These are phyloP conservation scores for Mycena citricolor DNA, from an alignment of 1,284 basidiomycete species.

Conservation along the genomic window DNA sequence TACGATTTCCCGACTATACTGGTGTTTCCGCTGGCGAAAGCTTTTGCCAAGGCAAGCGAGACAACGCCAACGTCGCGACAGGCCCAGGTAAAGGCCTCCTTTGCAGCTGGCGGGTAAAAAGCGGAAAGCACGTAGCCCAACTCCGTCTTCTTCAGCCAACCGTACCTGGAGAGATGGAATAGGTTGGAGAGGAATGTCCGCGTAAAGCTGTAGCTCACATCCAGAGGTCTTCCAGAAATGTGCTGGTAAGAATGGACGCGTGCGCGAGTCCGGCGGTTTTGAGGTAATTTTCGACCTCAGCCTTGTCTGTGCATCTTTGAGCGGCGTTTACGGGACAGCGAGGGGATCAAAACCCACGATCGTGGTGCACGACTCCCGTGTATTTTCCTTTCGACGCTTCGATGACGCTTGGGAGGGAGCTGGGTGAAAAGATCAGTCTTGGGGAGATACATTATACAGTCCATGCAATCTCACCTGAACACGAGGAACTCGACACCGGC, in stretches of 20 bases:
- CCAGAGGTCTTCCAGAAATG: conserved; percentile 16
- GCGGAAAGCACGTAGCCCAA: conserved; percentile 6
- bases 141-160: conserved; percentile 7
- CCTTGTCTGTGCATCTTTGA: conserved; percentile 10
- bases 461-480: conserved; percentile 13
- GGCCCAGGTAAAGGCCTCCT: conserved; percentile 12
- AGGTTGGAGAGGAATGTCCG: neutral
- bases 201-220: too few species aligned
- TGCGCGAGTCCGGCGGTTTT: conserved; percentile 7
- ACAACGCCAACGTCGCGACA: conserved; percentile 14
- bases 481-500: conserved; percentile 17
- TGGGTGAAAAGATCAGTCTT: neutral
- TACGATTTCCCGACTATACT: conserved; percentile 9
- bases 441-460: too few species aligned
- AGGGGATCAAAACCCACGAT: neutral
- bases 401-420: neutral
- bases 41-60: conserved; percentile 13
- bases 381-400: conserved; percentile 11
- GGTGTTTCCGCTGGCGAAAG: conserved; percentile 9
- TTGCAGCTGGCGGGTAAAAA: conserved; percentile 4
- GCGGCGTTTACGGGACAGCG: too few species aligned
- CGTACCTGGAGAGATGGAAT: neutral
- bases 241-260: conserved; percentile 5
- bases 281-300: conserved; percentile 11
- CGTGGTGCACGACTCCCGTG: conserved; percentile 1